Base-by-base conservation (phyloP, 1,284 basidiomycete genomes). In the Moesziomyces antarcticus region DNA sequence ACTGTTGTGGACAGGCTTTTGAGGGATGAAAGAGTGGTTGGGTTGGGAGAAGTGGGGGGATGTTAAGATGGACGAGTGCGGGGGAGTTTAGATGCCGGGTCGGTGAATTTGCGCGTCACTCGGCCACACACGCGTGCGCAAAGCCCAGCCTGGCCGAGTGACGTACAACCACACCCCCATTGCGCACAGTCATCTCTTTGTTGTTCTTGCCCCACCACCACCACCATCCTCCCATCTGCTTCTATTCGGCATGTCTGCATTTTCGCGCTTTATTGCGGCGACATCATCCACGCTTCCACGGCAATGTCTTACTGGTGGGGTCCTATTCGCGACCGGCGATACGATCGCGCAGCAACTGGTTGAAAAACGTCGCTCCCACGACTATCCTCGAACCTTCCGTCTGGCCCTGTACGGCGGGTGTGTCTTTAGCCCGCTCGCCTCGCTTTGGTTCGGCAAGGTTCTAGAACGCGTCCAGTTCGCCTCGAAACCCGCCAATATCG, bases 271-370 rank as follows among this genome's bases (percentile, higher is more conserved):
- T 25, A 50, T 81, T 13, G 59, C 61, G 1, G 78, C 79, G 10
- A 73, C 79, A 7, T 75, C 71, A 13, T 66, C 79, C 2, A 78
- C 79, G 2, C 54, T 81, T 1, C 77, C 77, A 5, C 59, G 79
- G 6, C 78, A 81, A 44, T 80, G 78, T 52, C 52, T 73, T 3
- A 75, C 70, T 0, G 78, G 77, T 1, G 76, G 72, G 0, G 56
- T 81, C 0, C 64, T 81, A 0, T 81, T 81, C 25, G 79, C 77
- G 2, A 75, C 77, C 3, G 79, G 79, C 1, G 79, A 81, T 42
- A 56, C 61, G 2, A 79, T 81, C 24, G 79, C 79, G 1, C 79
- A 81, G 43, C 75, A 75, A 24, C 18, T 69, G 2, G 58, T 81
- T n/a, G 79, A 81, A 44, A 75, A 75, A 46, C 53, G 63, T 16